These are phyloP conservation scores for Trametes sp. DNA, from an alignment of 1,284 basidiomycete species.

Conservation along the genomic window DNA sequence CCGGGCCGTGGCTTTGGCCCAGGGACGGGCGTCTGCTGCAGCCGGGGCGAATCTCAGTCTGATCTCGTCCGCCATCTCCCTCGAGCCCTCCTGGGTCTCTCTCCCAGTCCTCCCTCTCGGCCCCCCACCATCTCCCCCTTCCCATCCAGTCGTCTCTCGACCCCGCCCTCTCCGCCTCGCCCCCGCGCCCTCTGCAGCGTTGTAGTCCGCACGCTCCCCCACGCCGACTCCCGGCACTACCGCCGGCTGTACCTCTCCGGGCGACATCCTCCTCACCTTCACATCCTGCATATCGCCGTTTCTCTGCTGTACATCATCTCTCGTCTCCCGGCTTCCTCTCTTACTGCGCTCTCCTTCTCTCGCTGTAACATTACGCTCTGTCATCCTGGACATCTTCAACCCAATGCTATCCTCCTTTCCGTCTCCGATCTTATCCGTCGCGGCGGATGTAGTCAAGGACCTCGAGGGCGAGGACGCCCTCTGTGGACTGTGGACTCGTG, in stretches of 20 bases:
- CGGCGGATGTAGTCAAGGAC: slow-evolving; percentile 67
- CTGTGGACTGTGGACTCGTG: slow-evolving; percentile 69
- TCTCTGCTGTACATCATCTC: slow-evolving; percentile 19
- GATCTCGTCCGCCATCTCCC: slow-evolving; percentile 15
- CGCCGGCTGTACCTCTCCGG: slow-evolving; percentile 15
- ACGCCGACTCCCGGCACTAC: slow-evolving; percentile 6
- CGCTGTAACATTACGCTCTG: slow-evolving; percentile 25
- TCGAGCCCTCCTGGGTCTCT: background rate
- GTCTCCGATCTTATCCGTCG: slow-evolving; percentile 67
- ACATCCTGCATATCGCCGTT: slow-evolving; percentile 6
- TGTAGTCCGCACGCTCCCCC: slow-evolving; percentile 3
- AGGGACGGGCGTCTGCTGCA: slow-evolving; percentile 6
- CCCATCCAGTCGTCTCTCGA: slow-evolving; percentile 7
- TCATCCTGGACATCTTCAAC: slow-evolving; percentile 22
- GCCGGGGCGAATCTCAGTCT: slow-evolving; percentile 15
- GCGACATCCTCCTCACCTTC: slow-evolving; percentile 1
- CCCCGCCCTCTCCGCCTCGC: background rate
- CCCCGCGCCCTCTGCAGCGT: background rate
- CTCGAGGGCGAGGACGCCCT: slow-evolving; percentile 72
- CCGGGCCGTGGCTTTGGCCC: slow-evolving; percentile 23
- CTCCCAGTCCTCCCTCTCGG: slow-evolving; percentile 7
- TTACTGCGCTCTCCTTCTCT: slow-evolving; percentile 25
- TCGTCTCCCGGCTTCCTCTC: slow-evolving; percentile 15
- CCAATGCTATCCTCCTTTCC: slow-evolving; percentile 61
- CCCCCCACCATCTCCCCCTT: background rate